Percentiles rank a stretch among this genome's conserved stretches.
Conservation (phyloP, 805 yeast species). For the Scheffersomyces lignosus region DNA sequence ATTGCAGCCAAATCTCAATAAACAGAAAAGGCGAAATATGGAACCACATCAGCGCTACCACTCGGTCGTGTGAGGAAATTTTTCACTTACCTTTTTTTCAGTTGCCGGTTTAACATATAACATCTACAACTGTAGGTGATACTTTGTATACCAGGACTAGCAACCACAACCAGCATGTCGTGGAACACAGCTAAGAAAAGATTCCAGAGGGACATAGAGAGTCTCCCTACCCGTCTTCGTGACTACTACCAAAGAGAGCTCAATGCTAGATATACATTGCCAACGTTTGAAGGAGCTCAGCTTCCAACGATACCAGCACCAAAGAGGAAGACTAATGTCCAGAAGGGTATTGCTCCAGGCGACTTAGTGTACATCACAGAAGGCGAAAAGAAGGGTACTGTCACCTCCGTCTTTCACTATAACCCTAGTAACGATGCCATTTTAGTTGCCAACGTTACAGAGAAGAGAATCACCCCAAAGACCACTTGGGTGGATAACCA, state of each 20-base stretch:
- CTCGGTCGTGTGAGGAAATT: no score
- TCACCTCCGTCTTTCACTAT: constrained; percentile 64
- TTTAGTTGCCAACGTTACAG: constrained; percentile 67
- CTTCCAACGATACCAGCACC: constrained; percentile 16
- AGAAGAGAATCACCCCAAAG: constrained; percentile 67
- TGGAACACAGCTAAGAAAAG: constrained; percentile 35
- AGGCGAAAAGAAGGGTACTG: constrained; percentile 74
- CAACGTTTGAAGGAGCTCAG: constrained; percentile 29
- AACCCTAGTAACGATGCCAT: constrained; percentile 62
- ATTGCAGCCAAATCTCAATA: no score
- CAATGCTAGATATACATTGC: constrained; percentile 29
- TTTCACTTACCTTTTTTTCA: no score
- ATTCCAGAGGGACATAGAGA: constrained; percentile 35
- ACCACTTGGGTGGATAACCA: constrained; percentile 72
- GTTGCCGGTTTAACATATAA: no score
- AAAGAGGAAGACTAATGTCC: constrained; percentile 39
- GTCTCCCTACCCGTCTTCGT: constrained; percentile 31
- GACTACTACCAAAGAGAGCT: constrained; percentile 19
- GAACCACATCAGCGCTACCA: no score
- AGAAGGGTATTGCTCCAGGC: constrained; percentile 66
- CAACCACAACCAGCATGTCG: constrained; percentile 28
- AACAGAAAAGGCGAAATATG: no score
- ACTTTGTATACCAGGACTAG: no score
- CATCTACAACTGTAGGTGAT: no score
- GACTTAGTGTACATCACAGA: constrained; percentile 72